Evolutionary conservation across 345 rosid genomes (phyloP), one percentile per base, ranked within the genome.

Genomic region (Gossypium bickii): DNA sequence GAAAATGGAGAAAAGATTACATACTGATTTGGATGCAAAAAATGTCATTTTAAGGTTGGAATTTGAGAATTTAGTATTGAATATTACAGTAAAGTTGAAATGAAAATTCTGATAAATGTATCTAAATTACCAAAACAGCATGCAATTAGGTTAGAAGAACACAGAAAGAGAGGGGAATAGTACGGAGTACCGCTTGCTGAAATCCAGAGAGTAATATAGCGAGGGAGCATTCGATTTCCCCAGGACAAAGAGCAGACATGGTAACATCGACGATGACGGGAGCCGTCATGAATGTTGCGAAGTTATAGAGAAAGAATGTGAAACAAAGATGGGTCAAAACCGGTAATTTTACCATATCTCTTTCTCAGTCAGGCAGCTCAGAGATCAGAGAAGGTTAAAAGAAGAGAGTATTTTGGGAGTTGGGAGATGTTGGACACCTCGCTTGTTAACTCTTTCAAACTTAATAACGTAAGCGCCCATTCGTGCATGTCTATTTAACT

Each of bases 191-290:
- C 86, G 76, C 85, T 44, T 85, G 81, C 67, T 85, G 84, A 63
- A 85, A 45, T 44, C 85, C 87, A 0, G 82, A 11, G 16, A 59
- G 80, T 53, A 72, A 83, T 59, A 87, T 83, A 41, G 86, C 84
- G 12, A 83, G 65, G 13, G 85, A 82, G 80, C 90, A 87, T 56
- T 75, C 75, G 18, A 0, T 1, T 80, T 70, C 17, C 9, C 83
- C 88, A 7, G 90, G 88, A 63, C 90, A 87, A 76, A 87, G 52
- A 0, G 90, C 86, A 3, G 78, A 49, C 82, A 85, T 79, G 27
- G 84, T 81, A 25, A 79, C 82, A 68, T 87, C 90, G 18, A 78
- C 71, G 53, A 78, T 64, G 76, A 75, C 78, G 9, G 88, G 90
- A 22, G 34, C n/a, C 72, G 76, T 80, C 84, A 85, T 82, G 73